Base-by-base conservation (phyloP, 2,329 filamentous ascomycete genomes). In the Botrytis hyacinthi region DNA sequence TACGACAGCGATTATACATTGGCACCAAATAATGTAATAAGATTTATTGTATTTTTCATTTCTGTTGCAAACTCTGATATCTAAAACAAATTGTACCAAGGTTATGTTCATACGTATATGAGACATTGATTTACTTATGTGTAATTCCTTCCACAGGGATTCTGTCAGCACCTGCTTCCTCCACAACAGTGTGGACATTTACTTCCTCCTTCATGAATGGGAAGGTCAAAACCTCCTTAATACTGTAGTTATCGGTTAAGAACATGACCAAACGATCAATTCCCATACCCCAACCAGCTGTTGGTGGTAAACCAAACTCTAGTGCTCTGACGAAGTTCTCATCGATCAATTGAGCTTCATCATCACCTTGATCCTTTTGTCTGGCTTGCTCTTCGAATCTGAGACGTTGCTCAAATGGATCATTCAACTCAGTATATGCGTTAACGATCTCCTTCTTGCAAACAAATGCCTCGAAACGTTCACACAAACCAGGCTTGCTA, bases 391-490 rank as follows among this genome's bases (percentile, higher is more conserved):
- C 95, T 83, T 97, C 94, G 83, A 95, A 95, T 44, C 94, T 90
- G 76, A 95, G 85, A 75, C 96, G 90, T 86, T 99, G 96, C 83
- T 98, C 95, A 80, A 97, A 95, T 73, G 95, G 94, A 80, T 98
- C 93, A 87, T 97, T 97, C 88, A 99, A 91, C 89, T 99, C 96
- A 57, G 95, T 98, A 85, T 98, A 87, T 9, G 95, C 95, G 81
- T 99, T 98, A 80, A 92, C 92, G 78, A 98, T 98, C 83, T 98
- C 95, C 89, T 96, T 97, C 88, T 94, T 97, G 87, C 92, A 94
- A 63, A 98, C 96, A 78, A 99, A 99, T 18, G 93, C 95, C 85
- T 99, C 96, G 83, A 98, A 98, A 72, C 96, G 93, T 86, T 99
- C 96, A 82, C 94, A 98, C 48, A 99, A 89, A 80, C 95, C 96